Evolutionary conservation across 768 basidiomycete species (phyloP), one percentile per base, ranked within the genome.

Genomic region (Serendipita vermifera): DNA sequence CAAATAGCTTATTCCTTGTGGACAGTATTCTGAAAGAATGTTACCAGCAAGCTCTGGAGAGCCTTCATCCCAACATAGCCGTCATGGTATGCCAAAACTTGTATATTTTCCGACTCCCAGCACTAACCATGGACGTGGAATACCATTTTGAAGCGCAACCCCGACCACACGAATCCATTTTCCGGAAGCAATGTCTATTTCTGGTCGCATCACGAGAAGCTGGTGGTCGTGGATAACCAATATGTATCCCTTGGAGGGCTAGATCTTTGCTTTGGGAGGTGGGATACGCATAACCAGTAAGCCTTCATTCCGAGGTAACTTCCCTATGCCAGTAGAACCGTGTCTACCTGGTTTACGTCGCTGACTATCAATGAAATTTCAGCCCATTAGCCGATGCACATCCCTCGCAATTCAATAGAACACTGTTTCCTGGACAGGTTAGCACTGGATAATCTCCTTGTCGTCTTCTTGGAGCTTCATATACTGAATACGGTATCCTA

Each of bases 201-300:
- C 67, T 94, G 90, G 90, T 85, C 82, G 26, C 92, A 93, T 65
- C 91, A 93, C 68, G 90, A 93, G 67, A 94, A 51, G 71, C 79
- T 90, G 40, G 86, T 92, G 17, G 78, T 90, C 22, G 82, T 94
- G 3, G 92, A 96, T 66, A 87, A 91, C 63, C 81, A 85, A 62
- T 75, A 72, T 53, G 90, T 51, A 2, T 86, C 83, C 61, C 81
- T 96, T 55, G 96, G 96, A 20, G 96, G 96, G 7, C 79, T 99
- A 24, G 96, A 99, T 67, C 75, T 96, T 15, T 97, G 91, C 72
- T 96, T 92, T 62, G 96, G 96, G 9, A 83, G 96, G 17, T 99
- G 94, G 93, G 96, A 98, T 69, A 89, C 87, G 0, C 81, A 88
- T 64, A 85, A 73, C 33, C 87, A 91, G 65, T 66, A 35, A 33